These are phyloP conservation scores for Glonium stellatum DNA, from an alignment of 495 filamentous ascomycete genomes.

Conservation along the genomic window DNA sequence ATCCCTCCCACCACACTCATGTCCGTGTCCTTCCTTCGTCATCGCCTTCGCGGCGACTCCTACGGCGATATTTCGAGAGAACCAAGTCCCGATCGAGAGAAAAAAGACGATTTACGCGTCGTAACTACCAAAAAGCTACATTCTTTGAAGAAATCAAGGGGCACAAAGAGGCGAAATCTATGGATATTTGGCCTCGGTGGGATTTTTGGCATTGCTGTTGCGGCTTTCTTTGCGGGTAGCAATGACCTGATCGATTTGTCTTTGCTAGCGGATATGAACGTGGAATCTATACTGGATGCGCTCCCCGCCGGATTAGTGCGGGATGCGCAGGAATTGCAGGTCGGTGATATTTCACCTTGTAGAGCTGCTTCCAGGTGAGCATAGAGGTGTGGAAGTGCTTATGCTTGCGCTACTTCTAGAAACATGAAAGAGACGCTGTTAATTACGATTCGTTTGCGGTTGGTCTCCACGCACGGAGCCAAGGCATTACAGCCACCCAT, in stretches of 20 bases:
- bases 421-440: slow-evolving; percentile 78
- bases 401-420: slow-evolving; percentile 39
- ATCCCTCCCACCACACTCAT: not conserved
- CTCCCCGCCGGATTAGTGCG: slow-evolving; percentile 73
- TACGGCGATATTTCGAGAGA: slow-evolving; percentile 13
- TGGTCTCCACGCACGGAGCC: slow-evolving; percentile 70
- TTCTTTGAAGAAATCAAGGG: slow-evolving; percentile 38
- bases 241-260: slow-evolving; percentile 80
- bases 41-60: slow-evolving; percentile 26
- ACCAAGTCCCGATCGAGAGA: slow-evolving; percentile 17
- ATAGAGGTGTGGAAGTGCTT: slow-evolving; percentile 6
- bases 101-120: slow-evolving; percentile 26
- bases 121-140: slow-evolving; percentile 34
- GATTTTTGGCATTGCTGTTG: slow-evolving; percentile 71
- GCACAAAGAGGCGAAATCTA: slow-evolving; percentile 46
- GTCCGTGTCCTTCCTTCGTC: slow-evolving; percentile 34
- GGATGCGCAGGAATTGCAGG: slow-evolving; percentile 77
- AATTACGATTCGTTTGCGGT: slow-evolving; percentile 91
- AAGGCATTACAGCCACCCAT: slow-evolving; percentile 75
- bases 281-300: slow-evolving; percentile 74
- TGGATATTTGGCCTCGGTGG: slow-evolving; percentile 80
- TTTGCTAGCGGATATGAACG: slow-evolving; percentile 67
- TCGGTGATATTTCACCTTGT: slow-evolving; percentile 34
- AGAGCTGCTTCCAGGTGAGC: not conserved
- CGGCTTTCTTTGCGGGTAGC: slow-evolving; percentile 75